phyloP scores from a whole-genome alignment of 2,329 filamentous ascomycete genomes.

The Alternaria triticimaculans region DNA sequence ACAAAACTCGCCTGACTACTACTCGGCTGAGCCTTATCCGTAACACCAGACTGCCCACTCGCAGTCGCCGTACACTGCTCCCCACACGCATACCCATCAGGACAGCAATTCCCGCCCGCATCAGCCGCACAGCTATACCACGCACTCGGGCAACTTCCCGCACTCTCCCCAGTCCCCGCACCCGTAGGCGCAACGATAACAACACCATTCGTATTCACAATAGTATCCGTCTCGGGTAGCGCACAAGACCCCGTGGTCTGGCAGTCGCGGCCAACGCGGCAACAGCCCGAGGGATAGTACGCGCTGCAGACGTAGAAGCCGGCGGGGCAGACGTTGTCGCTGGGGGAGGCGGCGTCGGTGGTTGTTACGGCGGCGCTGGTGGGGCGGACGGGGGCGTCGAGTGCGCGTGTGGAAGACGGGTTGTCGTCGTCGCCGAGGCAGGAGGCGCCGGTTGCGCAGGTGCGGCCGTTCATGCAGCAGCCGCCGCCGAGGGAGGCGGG shows the following conservation, averaged over 20 bases:
- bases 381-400: constrained; percentile 52
- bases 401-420: constrained; percentile 44
- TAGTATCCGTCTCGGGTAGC: constrained; percentile 58
- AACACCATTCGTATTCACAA: constrained; percentile 68
- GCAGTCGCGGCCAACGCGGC: constrained; percentile 85
- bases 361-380: constrained; percentile 49
- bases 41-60: constrained; percentile 33
- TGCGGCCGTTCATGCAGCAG: constrained; percentile 56
- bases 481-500: constrained; percentile 56
- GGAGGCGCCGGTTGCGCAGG: constrained; percentile 50
- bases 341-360: constrained; percentile 68
- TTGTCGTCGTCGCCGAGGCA: constrained; percentile 45
- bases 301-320: constrained; percentile 93
- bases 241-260: constrained; percentile 77
- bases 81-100: constrained; percentile 57
- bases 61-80: constrained; percentile 46
- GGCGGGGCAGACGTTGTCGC: constrained; percentile 70
- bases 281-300: constrained; percentile 82
- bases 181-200: constrained; percentile 73
- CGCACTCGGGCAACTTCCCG: constrained; percentile 70
- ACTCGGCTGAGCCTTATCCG: constrained; percentile 46
- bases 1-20: constrained; percentile 42
- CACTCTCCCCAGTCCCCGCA: constrained; percentile 43
- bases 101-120: constrained; percentile 83
- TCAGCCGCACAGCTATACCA: constrained; percentile 76